These are phyloP conservation scores for Thymus quinquecostatus DNA, from an alignment of 257 asterid species.

Conservation along the genomic window DNA sequence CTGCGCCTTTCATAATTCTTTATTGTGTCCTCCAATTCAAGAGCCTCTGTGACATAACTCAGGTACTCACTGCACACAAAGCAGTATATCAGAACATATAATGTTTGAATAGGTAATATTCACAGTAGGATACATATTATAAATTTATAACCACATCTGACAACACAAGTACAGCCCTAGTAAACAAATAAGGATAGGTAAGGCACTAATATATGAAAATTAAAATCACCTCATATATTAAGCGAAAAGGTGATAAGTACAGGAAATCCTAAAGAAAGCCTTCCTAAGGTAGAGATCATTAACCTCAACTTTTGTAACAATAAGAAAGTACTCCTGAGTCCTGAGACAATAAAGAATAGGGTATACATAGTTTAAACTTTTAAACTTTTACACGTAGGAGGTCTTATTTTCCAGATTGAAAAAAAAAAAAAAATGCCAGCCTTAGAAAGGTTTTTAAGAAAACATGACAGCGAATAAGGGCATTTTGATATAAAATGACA, in stretches of 20 bases:
- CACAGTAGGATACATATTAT: not conserved
- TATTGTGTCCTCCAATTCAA: slow-evolving; percentile 93
- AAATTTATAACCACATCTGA: slow-evolving; percentile 21
- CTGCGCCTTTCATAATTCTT: slow-evolving; percentile 86
- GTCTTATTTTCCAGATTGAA: not conserved
- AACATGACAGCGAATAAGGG: slow-evolving; percentile 3
- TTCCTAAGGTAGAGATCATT: slow-evolving; percentile 8
- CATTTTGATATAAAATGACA: slow-evolving; percentile 13
- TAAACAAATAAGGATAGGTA: slow-evolving; percentile 11
- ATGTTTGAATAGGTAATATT: slow-evolving; percentile 13
- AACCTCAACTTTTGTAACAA: slow-evolving; percentile 1
- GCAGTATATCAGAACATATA: slow-evolving; percentile 25
- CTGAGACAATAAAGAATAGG: slow-evolving; percentile 1
- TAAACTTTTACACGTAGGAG: not conserved
- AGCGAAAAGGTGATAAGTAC: not conserved
- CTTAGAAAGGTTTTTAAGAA: not conserved
- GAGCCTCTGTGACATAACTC: slow-evolving; percentile 92
- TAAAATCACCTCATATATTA: not conserved
- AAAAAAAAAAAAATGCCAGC: slow-evolving; percentile 22
- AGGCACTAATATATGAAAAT: slow-evolving; percentile 13
- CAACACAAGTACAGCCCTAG: slow-evolving; percentile 10
- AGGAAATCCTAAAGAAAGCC: not conserved
- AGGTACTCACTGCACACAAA: slow-evolving; percentile 81
- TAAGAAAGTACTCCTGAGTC: not conserved
- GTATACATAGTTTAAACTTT: not conserved